A percentile compares a stretch with the other conserved stretches of the same genome.
phyloP scores from a whole-genome alignment of 1,284 basidiomycete species.

The Rhodotorula glutinis region DNA sequence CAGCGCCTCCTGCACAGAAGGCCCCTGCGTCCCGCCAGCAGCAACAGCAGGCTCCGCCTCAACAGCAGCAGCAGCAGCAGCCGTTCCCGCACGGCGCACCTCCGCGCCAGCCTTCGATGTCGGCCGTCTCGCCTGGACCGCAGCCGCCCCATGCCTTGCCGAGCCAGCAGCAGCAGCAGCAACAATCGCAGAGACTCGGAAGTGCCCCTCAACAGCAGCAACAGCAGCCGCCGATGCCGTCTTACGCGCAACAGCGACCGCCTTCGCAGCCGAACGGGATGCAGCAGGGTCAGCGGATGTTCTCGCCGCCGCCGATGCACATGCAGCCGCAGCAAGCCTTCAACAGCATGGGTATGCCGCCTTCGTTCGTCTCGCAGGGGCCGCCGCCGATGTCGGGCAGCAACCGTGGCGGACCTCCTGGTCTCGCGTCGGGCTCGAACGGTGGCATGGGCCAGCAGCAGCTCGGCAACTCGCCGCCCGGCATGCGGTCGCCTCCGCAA shows the following conservation, averaged over 20 bases:
- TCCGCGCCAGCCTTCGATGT: conserved; percentile 30
- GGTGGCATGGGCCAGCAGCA: neutral
- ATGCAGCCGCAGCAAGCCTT: conserved; percentile 22
- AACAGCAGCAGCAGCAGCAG: neutral
- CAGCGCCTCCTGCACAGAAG: conserved; percentile 7
- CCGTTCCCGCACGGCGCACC: conserved; percentile 27
- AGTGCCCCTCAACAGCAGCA: conserved; percentile 5
- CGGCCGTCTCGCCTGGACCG: conserved; percentile 1
- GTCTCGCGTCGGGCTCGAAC: neutral
- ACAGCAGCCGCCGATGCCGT: conserved; percentile 21
- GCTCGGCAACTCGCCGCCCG: neutral
- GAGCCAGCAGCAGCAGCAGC: conserved; percentile 21
- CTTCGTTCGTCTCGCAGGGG: conserved; percentile 16
- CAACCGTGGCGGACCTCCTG: neutral
- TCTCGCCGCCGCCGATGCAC: conserved; percentile 34
- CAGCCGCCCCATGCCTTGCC: conserved; percentile 8
- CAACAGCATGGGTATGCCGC: conserved; percentile 21
- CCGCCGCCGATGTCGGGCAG: conserved; percentile 8
- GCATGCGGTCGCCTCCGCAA: conserved; percentile 13
- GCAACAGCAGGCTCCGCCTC: neutral
- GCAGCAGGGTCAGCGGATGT: conserved; percentile 22
- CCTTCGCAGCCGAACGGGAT: conserved; percentile 24
- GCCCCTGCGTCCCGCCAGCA: neutral
- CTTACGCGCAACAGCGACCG: conserved; percentile 28
- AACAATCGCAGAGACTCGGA: conserved; percentile 12